Evolutionary conservation across 441 rosid genomes (phyloP).

Genomic region (Adansonia rubrostipa): DNA sequence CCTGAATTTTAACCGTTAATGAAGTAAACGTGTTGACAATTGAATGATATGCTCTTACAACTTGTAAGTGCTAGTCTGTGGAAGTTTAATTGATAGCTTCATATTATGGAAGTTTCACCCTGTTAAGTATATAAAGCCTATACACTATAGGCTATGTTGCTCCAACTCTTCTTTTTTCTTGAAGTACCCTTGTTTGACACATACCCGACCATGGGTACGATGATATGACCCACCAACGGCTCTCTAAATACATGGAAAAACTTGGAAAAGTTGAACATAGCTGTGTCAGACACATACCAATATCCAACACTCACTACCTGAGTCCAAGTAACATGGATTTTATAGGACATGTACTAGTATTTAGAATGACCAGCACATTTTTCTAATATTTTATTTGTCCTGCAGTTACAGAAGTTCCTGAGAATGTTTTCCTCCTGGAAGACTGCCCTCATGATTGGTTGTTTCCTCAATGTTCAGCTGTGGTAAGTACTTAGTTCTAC

Average conservation of each 20-base stretch:
- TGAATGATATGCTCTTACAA: background rate
- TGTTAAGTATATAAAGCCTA: background rate
- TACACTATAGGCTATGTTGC: background rate
- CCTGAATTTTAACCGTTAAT: background rate
- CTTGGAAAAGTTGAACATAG: too few relatives aligned
- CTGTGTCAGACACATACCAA: too few relatives aligned
- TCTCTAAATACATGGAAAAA: too few relatives aligned
- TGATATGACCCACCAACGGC: too few relatives aligned
- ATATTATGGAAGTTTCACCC: background rate
- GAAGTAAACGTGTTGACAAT: background rate
- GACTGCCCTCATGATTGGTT: conserved; percentile 99
- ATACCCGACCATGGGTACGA: too few relatives aligned
- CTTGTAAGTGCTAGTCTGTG: background rate
- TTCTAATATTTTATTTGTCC: conserved; percentile 11
- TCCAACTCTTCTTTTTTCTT: too few relatives aligned
- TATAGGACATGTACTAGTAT: background rate
- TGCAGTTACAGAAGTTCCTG: conserved; percentile 79
- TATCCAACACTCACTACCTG: too few relatives aligned
- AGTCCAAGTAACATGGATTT: too few relatives aligned
- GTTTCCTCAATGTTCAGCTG: conserved; percentile 97
- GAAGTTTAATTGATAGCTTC: background rate
- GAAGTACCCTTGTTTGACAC: too few relatives aligned
- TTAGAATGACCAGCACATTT: background rate
- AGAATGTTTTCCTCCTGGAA: conserved; percentile 72
- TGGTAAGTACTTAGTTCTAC: conserved; percentile 53